phyloP scores from a whole-genome alignment of 2,329 filamentous ascomycete genomes.

The Pseudogymnoascus sp. region DNA sequence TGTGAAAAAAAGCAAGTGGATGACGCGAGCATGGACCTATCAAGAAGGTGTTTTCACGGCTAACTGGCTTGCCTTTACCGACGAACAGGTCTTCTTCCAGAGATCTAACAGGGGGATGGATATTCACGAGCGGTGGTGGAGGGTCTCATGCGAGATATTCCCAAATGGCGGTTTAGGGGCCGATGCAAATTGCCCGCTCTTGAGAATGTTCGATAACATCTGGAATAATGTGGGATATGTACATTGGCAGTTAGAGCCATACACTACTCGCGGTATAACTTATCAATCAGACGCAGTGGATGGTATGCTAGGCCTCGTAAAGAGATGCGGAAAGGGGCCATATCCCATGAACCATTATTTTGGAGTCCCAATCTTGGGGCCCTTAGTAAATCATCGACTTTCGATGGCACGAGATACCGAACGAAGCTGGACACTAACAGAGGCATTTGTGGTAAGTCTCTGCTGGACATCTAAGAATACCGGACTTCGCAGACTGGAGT shows the following conservation, averaged over 20 bases:
- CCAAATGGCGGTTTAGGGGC: not conserved
- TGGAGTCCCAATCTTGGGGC: not conserved
- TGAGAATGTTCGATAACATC: not conserved
- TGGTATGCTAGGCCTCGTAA: not conserved
- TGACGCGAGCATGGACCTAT: constrained; percentile 18
- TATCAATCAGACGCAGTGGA: not conserved
- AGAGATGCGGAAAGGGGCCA: not conserved
- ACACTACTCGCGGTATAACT: not conserved
- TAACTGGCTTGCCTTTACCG: constrained; percentile 28
- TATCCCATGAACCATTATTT: not conserved
- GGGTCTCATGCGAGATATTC: not conserved
- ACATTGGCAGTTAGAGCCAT: not conserved
- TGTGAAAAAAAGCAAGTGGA: constrained; percentile 13
- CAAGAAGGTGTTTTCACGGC: constrained; percentile 18
- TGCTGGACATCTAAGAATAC: not conserved
- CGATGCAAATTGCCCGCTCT: not conserved
- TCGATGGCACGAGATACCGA: not conserved
- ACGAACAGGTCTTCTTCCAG: constrained; percentile 24
- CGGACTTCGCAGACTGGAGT: not conserved
- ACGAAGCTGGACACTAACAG: not conserved
- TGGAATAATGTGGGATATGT: not conserved
- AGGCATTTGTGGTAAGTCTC: not conserved
- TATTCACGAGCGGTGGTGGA: not conserved
- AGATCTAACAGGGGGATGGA: not conserved
- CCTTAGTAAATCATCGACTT: not conserved